Evolutionary conservation across 495 filamentous ascomycete genomes (phyloP).

Genomic region (Xylaria sp.): DNA sequence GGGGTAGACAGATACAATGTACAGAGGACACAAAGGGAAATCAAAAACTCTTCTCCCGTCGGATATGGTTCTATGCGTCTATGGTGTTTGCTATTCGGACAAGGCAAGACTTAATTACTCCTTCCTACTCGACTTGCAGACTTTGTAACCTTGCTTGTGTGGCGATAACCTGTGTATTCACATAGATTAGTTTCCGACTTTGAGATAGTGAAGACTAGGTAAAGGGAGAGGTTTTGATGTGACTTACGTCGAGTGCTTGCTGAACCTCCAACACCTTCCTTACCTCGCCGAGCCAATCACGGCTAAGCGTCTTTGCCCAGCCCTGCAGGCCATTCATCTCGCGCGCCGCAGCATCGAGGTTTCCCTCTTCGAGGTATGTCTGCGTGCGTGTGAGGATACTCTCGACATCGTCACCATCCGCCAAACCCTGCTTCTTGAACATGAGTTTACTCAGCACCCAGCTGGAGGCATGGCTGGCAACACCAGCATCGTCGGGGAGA

Average conservation of each 20-base stretch:
- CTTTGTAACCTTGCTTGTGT: conserved; percentile 69
- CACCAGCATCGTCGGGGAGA: conserved; percentile 89
- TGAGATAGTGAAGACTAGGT: background rate
- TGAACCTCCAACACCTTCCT: conserved; percentile 90
- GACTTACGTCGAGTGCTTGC: conserved; percentile 90
- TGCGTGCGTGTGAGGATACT: conserved; percentile 89
- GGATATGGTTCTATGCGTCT: conserved; percentile 26
- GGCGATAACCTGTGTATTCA: conserved; percentile 56
- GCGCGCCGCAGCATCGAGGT: conserved; percentile 86
- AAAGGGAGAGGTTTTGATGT: background rate
- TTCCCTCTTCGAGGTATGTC: conserved; percentile 86
- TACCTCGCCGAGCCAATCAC: conserved; percentile 90
- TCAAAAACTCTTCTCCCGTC: background rate
- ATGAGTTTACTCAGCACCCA: conserved; percentile 87
- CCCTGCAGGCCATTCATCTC: conserved; percentile 93
- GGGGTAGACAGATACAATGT: conserved; percentile 19
- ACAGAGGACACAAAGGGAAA: conserved; percentile 23
- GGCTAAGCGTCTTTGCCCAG: conserved; percentile 92
- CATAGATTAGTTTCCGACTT: background rate
- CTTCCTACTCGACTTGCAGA: conserved; percentile 61
- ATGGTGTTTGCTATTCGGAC: conserved; percentile 12
- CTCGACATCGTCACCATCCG: conserved; percentile 90
- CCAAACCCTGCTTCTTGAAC: conserved; percentile 90
- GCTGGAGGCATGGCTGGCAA: conserved; percentile 90
- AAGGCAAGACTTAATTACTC: background rate